Conservation (phyloP, 208 protist species). For the Wallacemonas collosoma region DNA sequence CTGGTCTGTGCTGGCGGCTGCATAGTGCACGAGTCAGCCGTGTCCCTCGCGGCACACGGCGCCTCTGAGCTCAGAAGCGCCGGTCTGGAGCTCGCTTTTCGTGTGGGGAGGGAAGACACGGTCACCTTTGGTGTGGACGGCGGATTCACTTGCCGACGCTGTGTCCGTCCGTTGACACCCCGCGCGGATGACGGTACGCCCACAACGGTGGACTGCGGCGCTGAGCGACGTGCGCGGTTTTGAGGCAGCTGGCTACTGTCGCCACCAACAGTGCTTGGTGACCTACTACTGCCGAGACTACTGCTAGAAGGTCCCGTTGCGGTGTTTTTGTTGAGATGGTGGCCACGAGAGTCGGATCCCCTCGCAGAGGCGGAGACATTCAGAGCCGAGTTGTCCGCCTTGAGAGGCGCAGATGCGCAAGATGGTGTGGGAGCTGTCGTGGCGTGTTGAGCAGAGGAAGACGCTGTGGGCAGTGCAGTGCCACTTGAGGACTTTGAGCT, state of each 20-base stretch:
- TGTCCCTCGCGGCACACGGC: not conserved
- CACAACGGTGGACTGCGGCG: not conserved
- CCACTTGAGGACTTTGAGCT: too few relatives aligned
- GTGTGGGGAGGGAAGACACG: not conserved
- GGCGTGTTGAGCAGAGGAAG: too few relatives aligned
- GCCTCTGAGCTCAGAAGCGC: not conserved
- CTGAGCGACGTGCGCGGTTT: not conserved
- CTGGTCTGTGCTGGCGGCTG: not conserved
- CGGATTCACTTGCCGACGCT: not conserved
- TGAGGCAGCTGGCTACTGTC: not conserved
- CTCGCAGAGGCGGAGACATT: too few relatives aligned
- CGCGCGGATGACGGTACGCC: slow-evolving; percentile 25
- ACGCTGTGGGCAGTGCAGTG: too few relatives aligned
- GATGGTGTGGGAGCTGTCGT: too few relatives aligned
- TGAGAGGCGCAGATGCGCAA: too few relatives aligned
- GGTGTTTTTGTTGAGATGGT: slow-evolving; percentile 12
- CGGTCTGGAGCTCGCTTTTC: not conserved
- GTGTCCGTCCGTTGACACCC: not conserved
- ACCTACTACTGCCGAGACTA: not conserved
- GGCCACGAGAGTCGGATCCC: too few relatives aligned
- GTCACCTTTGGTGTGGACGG: not conserved
- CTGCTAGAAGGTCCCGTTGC: not conserved
- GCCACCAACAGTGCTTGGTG: not conserved
- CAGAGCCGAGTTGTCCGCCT: too few relatives aligned
- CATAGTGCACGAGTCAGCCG: not conserved